phyloP scores from a whole-genome alignment of 164 flowering plant species.

The Vitis labrusca region DNA sequence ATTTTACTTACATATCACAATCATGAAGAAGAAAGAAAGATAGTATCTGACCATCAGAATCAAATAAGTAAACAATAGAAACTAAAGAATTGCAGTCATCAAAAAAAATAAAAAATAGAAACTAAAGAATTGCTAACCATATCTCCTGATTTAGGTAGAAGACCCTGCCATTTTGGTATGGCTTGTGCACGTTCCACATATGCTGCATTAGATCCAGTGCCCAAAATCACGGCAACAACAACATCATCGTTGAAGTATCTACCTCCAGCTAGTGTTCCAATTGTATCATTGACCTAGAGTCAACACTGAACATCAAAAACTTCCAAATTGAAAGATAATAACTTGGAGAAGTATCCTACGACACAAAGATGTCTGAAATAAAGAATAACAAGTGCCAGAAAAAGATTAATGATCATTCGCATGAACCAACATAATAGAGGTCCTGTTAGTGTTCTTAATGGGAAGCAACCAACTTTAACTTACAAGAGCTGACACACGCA shows the following conservation, averaged over 20 bases:
- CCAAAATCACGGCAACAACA: conserved; percentile 79
- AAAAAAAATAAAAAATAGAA: no score
- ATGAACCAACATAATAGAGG: no score
- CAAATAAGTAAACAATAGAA: neutral
- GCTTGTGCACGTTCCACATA: conserved; percentile 84
- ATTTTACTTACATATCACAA: no score
- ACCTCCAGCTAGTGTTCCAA: conserved; percentile 90
- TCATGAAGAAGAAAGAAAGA: no score
- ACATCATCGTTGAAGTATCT: conserved; percentile 63
- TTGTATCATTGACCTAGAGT: conserved; percentile 79
- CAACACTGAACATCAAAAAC: neutral
- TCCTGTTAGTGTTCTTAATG: no score
- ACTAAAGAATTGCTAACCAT: conserved; percentile 55
- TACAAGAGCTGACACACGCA: conserved; percentile 61
- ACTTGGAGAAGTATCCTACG: no score
- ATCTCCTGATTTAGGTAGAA: conserved; percentile 73
- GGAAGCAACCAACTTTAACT: neutral
- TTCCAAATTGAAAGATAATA: no score
- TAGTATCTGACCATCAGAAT: neutral
- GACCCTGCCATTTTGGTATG: conserved; percentile 90
- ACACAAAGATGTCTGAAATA: no score
- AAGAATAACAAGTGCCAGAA: no score
- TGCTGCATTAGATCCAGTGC: conserved; percentile 95
- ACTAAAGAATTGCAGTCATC: conserved; percentile 24
- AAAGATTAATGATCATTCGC: no score